Conservation (phyloP, 139 green algal species). For the Trebouxia sp. region DNA sequence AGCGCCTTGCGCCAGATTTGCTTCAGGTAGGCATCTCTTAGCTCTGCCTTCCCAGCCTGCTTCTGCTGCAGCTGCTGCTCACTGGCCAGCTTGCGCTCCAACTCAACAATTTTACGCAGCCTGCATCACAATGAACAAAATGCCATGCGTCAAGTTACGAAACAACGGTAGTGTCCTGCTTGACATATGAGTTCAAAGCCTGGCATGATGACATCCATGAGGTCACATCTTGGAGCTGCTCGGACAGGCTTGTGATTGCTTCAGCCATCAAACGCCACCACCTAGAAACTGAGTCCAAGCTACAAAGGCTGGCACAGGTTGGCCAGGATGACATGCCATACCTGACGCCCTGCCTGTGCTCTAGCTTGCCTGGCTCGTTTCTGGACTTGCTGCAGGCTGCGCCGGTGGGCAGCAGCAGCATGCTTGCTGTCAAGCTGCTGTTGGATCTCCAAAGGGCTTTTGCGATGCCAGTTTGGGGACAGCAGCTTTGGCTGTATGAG, state of each 20-base stretch:
- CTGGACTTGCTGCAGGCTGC: conserved; percentile 47
- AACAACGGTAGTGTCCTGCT: no score
- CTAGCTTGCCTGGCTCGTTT: conserved; percentile 43
- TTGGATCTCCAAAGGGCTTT: conserved; percentile 37
- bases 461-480: conserved; percentile 43
- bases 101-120: conserved; percentile 30
- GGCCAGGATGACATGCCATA: no score
- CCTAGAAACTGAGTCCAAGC: background rate
- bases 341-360: conserved; percentile 33
- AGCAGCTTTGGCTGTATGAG: conserved; percentile 44
- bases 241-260: no score
- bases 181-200: no score
- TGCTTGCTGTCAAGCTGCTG: conserved; percentile 49
- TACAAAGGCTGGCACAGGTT: no score
- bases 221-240: no score
- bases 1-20: conserved; percentile 50
- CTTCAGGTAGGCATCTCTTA: conserved; percentile 54
- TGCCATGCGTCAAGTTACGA: no score
- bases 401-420: conserved; percentile 45
- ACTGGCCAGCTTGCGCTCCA: conserved; percentile 35
- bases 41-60: conserved; percentile 51
- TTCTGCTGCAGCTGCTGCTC: conserved; percentile 43
- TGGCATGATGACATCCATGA: no score
- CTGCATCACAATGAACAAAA: no score
- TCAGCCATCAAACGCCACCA: background rate